A percentile compares a stretch with the other conserved stretches of the same genome.
These are phyloP conservation scores for Mallotus nudiflorus DNA, from an alignment of 345 rosid species.

Conservation along the genomic window DNA sequence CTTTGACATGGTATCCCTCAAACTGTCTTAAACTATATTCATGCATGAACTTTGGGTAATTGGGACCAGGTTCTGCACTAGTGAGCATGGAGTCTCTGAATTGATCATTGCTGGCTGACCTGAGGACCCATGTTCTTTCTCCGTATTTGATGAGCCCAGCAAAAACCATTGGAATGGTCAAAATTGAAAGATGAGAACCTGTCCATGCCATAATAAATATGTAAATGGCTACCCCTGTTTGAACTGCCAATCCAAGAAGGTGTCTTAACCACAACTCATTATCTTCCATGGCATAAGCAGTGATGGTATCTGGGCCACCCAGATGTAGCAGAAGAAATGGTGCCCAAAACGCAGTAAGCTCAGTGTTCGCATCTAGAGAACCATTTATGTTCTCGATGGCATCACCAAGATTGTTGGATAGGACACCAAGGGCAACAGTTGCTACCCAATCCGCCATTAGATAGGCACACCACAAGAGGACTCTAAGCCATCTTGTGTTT, in stretches of 20 bases:
- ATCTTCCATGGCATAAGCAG: conserved; percentile 36
- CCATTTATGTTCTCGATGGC: background rate
- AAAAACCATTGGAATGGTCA: conserved; percentile 29
- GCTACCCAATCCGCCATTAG: conserved; percentile 32
- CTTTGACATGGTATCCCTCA: conserved; percentile 4
- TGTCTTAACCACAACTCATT: conserved; percentile 41
- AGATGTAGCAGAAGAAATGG: conserved; percentile 38
- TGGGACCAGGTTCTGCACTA: conserved; percentile 27
- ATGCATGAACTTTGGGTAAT: conserved; percentile 22
- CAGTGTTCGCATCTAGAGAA: background rate
- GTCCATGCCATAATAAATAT: conserved; percentile 34
- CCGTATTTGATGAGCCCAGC: conserved; percentile 46
- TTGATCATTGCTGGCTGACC: conserved; percentile 40
- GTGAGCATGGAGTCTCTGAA: conserved; percentile 33
- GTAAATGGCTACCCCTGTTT: conserved; percentile 26
- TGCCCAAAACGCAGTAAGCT: conserved; percentile 30
- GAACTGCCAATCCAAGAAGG: conserved; percentile 17
- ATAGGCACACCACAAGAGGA: conserved; percentile 28
- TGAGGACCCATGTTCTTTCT: conserved; percentile 41
- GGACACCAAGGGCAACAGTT: conserved; percentile 26
- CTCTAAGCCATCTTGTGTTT: background rate
- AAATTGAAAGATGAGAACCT: conserved; percentile 11
- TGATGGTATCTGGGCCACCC: conserved; percentile 33
- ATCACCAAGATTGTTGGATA: conserved; percentile 12
- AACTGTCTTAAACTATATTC: conserved; percentile 6